Evolutionary conservation across 2,329 filamentous ascomycete genomes (phyloP), one percentile per base, ranked within the genome.

Genomic region (Blumeria graminis): DNA sequence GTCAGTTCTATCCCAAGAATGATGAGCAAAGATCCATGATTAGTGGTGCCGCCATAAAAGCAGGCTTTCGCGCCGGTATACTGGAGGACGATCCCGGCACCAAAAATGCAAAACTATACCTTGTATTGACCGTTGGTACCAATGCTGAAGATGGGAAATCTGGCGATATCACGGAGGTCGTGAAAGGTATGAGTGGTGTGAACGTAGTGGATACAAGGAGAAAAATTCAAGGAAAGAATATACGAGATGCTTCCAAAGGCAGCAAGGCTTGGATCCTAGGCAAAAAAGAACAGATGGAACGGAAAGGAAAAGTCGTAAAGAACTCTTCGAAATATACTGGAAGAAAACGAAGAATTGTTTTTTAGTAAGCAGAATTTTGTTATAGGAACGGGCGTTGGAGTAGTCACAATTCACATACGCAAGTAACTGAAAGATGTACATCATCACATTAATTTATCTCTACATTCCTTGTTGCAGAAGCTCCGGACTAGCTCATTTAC

Each of bases 1-100:
- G 89, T 67, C 92, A 98, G 66, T 98, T 98, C 69, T 98, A 98
- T 68, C 92, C 92, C 2, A 94, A 94, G 71, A 96, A 98, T 68
- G 84, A 93, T 62, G 75, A 78, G 60, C 92, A 98, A 71, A 79
- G 89, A 65, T 80, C 77, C 65, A 94, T 98, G 89, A 94, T 98
- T 62, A 86, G 82, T 55, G 76, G 78, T 58, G 92, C 92, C 0
- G 92, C 92, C 0, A 84, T 96, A 59, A 88, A 85, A 66, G 92
- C 92, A 1, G 92, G 92, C 0, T 98, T 98, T 65, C 90, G 92
- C 52, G 92, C 92, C 0, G 92, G 92, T 71, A 76, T 98, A 36
- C 72, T 98, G 52, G 90, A 96, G 69, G 92, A 98, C 69, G 90
- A 96, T 67, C 86, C 86, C 0, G 90, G 88, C 46, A 98, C 92